These are phyloP conservation scores for Closterium sp. DNA, from an alignment of 139 green algal genomes.

Conservation along the genomic window DNA sequence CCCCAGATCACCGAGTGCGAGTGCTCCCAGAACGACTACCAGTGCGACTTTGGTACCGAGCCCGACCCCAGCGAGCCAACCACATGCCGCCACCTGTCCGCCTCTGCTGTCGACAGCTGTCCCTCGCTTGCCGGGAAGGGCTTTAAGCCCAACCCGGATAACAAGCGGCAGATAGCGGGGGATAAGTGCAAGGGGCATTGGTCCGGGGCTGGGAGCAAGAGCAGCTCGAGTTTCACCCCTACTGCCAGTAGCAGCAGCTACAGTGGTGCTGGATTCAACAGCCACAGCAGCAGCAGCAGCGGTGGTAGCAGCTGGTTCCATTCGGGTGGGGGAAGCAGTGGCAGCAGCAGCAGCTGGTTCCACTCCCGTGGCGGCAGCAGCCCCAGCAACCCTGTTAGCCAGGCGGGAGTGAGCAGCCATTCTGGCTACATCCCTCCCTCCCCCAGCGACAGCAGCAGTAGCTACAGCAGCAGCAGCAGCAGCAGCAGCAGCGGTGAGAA, in stretches of 20 bases:
- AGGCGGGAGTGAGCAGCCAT: background rate
- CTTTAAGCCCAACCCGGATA: background rate
- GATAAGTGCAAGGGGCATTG: constrained; percentile 9
- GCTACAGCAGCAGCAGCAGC: background rate
- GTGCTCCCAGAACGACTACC: constrained; percentile 32
- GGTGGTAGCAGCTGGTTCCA: background rate
- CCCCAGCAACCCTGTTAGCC: background rate
- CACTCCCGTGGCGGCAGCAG: background rate
- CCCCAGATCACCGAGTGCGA: background rate
- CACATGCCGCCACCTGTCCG: background rate
- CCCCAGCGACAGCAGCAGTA: background rate
- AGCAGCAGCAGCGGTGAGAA: background rate
- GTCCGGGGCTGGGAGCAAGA: background rate
- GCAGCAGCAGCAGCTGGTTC: background rate
- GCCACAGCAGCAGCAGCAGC: background rate
- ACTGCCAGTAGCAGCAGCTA: background rate
- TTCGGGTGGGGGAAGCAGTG: background rate
- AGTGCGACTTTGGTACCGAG: constrained; percentile 39
- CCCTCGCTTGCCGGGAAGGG: background rate
- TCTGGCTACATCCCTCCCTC: background rate
- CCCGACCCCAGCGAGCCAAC: background rate
- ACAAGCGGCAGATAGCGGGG: constrained; percentile 12
- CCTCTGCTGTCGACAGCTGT: background rate
- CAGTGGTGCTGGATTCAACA: background rate
- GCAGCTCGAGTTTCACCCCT: background rate